Percentiles rank a stretch among this genome's conserved stretches.
Evolutionary conservation across 73 alveolate species (phyloP).

Genomic region (Paramecium caudatum): DNA sequence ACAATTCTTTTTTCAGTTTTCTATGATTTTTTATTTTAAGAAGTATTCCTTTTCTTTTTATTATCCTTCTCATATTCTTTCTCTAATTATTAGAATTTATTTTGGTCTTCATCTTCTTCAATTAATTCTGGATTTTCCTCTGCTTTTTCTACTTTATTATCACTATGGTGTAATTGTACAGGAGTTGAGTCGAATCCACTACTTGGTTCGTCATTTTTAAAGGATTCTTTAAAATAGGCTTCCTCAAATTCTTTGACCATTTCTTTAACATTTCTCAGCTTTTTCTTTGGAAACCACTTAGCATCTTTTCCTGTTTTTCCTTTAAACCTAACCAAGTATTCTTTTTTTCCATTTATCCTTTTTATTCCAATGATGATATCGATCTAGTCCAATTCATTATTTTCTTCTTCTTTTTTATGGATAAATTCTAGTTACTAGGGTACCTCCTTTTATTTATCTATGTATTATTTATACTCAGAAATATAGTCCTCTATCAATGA

Average conservation of each 20-base stretch:
- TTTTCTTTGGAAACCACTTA: slow-evolving; percentile 41
- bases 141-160: neutral
- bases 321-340: slow-evolving; percentile 23
- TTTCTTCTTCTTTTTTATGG: neutral
- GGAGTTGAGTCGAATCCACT: slow-evolving; percentile 58
- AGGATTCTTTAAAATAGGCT: slow-evolving; percentile 21
- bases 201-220: slow-evolving; percentile 4
- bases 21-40: neutral
- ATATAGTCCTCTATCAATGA: neutral
- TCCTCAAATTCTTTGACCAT: slow-evolving; percentile 37
- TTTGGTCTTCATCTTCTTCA: neutral
- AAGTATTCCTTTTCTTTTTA: neutral
- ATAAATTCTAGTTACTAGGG: neutral
- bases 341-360: slow-evolving; percentile 32
- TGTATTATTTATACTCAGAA: neutral
- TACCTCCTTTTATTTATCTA: neutral
- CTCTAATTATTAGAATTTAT: neutral
- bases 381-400: slow-evolving; percentile 28
- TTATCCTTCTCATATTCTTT: neutral
- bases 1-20: neutral
- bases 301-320: slow-evolving; percentile 66
- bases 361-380: slow-evolving; percentile 44
- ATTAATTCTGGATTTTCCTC: neutral
- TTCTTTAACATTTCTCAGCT: slow-evolving; percentile 26
- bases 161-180: neutral